These are phyloP conservation scores for Bruguiera sexangula DNA, from an alignment of 345 rosid species.

Conservation along the genomic window DNA sequence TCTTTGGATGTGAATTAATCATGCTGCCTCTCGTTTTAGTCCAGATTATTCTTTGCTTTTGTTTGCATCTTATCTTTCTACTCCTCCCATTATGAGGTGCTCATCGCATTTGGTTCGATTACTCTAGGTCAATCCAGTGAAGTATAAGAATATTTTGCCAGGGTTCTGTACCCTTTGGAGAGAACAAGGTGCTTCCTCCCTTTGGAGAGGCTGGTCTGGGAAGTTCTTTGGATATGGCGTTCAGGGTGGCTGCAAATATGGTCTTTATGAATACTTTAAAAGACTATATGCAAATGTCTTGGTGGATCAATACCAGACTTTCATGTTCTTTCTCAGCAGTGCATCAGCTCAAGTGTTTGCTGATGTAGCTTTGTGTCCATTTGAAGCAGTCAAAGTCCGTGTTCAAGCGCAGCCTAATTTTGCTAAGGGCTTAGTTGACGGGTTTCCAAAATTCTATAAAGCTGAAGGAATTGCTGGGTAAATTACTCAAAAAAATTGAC, in stretches of 20 bases:
- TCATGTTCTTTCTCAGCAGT: constrained; percentile 53
- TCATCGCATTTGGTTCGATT: background rate
- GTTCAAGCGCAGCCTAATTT: constrained; percentile 58
- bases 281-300: constrained; percentile 45
- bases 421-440: constrained; percentile 60
- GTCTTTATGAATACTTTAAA: constrained; percentile 68
- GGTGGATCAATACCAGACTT: constrained; percentile 35
- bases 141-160: constrained; percentile 47
- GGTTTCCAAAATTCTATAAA: constrained; percentile 50
- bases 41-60: background rate
- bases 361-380: constrained; percentile 63
- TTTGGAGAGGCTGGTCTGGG: constrained; percentile 72
- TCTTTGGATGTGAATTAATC: too few species aligned
- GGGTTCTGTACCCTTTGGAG: constrained; percentile 56
- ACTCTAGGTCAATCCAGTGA: constrained; percentile 52
- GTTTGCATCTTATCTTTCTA: background rate
- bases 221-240: constrained; percentile 60
- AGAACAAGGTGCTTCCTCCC: constrained; percentile 64
- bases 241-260: constrained; percentile 69
- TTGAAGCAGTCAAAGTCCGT: constrained; percentile 62
- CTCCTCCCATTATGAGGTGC: background rate
- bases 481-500: constrained; percentile 6
- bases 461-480: constrained; percentile 63
- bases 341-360: constrained; percentile 73
- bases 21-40: too few species aligned